A percentile compares a stretch with the other conserved stretches of the same genome.
Conservation (phyloP, 345 rosid species). For the Physaria fendleri region DNA sequence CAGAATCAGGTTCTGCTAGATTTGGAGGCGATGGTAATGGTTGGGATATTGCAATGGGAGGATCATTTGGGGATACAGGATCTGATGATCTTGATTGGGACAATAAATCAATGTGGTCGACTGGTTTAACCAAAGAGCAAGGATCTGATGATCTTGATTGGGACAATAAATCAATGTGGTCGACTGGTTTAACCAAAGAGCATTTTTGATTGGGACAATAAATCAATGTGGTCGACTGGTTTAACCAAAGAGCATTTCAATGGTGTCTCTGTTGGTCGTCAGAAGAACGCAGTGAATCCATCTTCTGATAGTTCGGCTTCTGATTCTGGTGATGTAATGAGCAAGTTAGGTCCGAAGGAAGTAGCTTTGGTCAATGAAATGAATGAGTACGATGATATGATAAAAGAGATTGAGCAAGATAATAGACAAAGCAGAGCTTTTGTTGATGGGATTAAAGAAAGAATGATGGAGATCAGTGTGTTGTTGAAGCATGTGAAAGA, state of each 20-base stretch:
- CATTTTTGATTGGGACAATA: too few species aligned
- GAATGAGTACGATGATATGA: conserved; percentile 45
- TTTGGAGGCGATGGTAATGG: conserved; percentile 35
- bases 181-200: too few species aligned
- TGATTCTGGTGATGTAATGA: conserved; percentile 26
- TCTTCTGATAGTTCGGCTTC: conserved; percentile 16
- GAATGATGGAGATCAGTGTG: conserved; percentile 45
- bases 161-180: too few species aligned
- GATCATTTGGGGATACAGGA: conserved; percentile 32
- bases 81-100: conserved; percentile 64
- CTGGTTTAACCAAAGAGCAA: too few species aligned
- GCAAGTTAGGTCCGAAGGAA: conserved; percentile 19
- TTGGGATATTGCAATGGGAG: conserved; percentile 37
- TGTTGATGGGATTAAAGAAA: conserved; percentile 50
- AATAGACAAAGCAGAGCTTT: conserved; percentile 41
- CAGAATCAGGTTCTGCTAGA: conserved; percentile 30
- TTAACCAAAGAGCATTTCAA: conserved; percentile 88
- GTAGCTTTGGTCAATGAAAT: conserved; percentile 30
- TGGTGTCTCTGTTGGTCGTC: conserved; percentile 47
- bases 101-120: conserved; percentile 57
- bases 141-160: too few species aligned
- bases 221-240: conserved; percentile 96
- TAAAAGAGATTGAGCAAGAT: conserved; percentile 42
- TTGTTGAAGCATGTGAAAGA: conserved; percentile 73
- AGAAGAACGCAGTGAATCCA: conserved; percentile 18